A percentile compares a stretch with the other conserved stretches of the same genome.
Conservation (phyloP, 2,329 filamentous ascomycete species). For the Fusarium devonianum region DNA sequence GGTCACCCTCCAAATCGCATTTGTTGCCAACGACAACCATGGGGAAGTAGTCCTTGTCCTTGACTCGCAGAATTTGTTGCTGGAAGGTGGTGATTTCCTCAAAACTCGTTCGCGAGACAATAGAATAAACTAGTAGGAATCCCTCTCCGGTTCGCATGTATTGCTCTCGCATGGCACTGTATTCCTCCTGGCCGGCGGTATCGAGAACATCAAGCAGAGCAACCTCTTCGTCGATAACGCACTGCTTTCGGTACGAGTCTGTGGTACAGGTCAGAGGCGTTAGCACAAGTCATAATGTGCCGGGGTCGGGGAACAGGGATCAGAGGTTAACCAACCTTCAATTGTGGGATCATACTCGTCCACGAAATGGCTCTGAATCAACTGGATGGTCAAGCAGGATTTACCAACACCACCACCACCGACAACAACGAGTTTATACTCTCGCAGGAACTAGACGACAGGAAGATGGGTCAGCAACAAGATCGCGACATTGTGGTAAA, state of each 20-base stretch:
- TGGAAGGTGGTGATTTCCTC: conserved; percentile 99
- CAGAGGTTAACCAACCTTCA: conserved; percentile 72
- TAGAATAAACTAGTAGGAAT: conserved; percentile 97
- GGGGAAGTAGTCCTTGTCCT: conserved; percentile 99
- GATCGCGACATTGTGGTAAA: conserved; percentile 1
- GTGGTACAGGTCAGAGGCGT: conserved; percentile 18
- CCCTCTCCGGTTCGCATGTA: conserved; percentile 99
- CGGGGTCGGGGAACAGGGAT: not conserved
- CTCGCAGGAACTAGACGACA: conserved; percentile 74
- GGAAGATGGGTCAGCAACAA: conserved; percentile 25
- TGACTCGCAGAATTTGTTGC: conserved; percentile 97
- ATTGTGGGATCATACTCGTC: conserved; percentile 99
- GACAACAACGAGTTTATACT: conserved; percentile 96
- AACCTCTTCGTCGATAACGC: conserved; percentile 97
- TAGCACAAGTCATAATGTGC: conserved; percentile 28
- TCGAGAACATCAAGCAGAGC: conserved; percentile 97
- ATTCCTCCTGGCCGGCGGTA: conserved; percentile 98
- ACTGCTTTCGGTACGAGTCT: conserved; percentile 99
- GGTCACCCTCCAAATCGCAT: conserved; percentile 94
- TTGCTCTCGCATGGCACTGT: conserved; percentile 98
- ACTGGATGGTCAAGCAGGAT: conserved; percentile 97
- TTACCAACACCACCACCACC: conserved; percentile 98
- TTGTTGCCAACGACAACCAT: conserved; percentile 99
- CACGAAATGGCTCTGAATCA: conserved; percentile 95
- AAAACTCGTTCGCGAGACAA: conserved; percentile 95